phyloP scores from a whole-genome alignment of 108 stramenopile species.

The Aurantiochytrium sp. region DNA sequence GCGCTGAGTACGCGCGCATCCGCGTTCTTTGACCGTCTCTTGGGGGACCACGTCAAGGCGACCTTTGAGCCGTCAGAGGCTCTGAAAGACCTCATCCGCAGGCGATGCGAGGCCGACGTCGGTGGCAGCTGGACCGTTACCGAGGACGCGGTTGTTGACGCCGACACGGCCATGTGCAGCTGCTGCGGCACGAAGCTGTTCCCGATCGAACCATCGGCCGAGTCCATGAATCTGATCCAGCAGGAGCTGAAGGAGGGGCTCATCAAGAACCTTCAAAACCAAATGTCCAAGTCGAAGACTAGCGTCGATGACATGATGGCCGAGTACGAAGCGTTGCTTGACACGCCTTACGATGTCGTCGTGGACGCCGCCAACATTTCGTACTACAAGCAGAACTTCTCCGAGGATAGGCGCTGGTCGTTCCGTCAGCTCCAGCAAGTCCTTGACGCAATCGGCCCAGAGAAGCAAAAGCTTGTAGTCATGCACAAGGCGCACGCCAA shows the following conservation, averaged over 20 bases:
- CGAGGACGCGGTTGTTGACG: neutral
- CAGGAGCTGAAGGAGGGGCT: neutral
- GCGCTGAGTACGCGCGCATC: neutral
- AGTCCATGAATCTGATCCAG: neutral
- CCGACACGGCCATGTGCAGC: neutral
- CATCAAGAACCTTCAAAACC: neutral
- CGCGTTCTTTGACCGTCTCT: neutral
- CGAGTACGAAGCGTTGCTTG: too few relatives aligned
- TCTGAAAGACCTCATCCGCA: neutral
- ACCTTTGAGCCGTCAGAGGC: neutral
- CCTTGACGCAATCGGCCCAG: conserved; percentile 59
- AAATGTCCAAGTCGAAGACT: too few relatives aligned
- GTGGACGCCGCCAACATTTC: conserved; percentile 98
- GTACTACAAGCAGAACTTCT: conserved; percentile 81
- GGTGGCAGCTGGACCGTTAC: neutral
- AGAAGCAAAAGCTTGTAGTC: conserved; percentile 37
- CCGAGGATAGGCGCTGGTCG: conserved; percentile 64
- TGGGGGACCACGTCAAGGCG: neutral
- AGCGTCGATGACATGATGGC: too few relatives aligned
- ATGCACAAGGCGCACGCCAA: conserved; percentile 53
- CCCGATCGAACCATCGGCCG: neutral
- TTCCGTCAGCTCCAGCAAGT: conserved; percentile 76
- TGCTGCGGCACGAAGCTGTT: neutral
- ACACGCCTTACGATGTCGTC: conserved; percentile 48
- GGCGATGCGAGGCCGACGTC: neutral